Percentiles rank a stretch among this genome's conserved stretches.
phyloP scores from a whole-genome alignment of 257 asterid species.

The Fraxinus americana region DNA sequence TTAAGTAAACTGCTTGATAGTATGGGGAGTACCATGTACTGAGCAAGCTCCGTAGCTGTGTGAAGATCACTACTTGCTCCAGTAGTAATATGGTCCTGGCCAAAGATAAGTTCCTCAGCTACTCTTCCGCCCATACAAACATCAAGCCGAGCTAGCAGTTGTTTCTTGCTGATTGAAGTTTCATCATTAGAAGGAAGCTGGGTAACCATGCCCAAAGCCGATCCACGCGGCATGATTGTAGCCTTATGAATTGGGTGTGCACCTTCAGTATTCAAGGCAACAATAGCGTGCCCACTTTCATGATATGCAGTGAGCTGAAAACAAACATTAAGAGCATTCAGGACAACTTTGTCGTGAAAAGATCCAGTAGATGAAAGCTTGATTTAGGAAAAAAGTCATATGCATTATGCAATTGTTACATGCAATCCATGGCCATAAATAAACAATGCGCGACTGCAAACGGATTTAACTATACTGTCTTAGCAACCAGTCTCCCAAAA shows the following conservation, averaged over 20 bases:
- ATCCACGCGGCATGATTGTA: constrained; percentile 92
- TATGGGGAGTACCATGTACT: constrained; percentile 64
- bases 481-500: not conserved
- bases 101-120: constrained; percentile 94
- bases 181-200: constrained; percentile 95
- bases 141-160: constrained; percentile 94
- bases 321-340: not conserved
- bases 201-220: constrained; percentile 97
- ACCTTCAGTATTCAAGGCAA: constrained; percentile 90
- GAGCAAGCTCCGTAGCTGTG: constrained; percentile 92
- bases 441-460: not conserved
- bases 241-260: constrained; percentile 99
- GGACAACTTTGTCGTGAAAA: not conserved
- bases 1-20: not conserved
- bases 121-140: constrained; percentile 99
- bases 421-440: not conserved
- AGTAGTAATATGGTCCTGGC: constrained; percentile 84
- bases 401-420: not conserved
- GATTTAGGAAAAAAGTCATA: too few relatives aligned
- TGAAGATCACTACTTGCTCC: constrained; percentile 93
- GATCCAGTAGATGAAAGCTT: not conserved
- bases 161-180: constrained; percentile 91
- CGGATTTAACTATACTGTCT: not conserved
- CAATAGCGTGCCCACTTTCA: constrained; percentile 97
- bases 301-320: constrained; percentile 96